Evolutionary conservation across 129 eudicot species (phyloP).

Genomic region (Flaveria brownii): DNA sequence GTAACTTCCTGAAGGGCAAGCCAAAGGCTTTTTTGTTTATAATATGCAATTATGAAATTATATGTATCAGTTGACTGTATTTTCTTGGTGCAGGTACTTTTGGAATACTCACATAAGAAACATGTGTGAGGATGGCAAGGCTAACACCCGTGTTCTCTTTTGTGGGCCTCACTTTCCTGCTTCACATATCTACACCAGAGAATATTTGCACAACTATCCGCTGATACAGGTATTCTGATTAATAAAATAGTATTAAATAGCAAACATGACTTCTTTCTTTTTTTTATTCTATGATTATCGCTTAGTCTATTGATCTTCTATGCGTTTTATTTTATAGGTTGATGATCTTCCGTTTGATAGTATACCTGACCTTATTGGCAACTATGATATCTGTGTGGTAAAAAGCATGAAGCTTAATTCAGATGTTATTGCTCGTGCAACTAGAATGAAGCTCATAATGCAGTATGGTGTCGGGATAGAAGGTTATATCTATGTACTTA

Average conservation of each 20-base stretch:
- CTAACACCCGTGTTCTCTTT: conserved; percentile 61
- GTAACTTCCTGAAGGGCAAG: not conserved
- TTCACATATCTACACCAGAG: conserved; percentile 72
- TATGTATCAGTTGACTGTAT: not conserved
- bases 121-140: conserved; percentile 42
- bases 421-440: conserved; percentile 69
- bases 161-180: conserved; percentile 81
- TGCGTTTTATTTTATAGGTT: conserved; percentile 49
- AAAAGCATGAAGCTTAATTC: conserved; percentile 62
- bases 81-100: conserved; percentile 39
- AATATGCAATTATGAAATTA: too few species aligned
- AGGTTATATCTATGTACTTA: conserved; percentile 40
- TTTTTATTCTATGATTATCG: not conserved
- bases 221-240: conserved; percentile 52
- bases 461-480: conserved; percentile 96
- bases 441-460: conserved; percentile 81
- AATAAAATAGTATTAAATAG: not conserved
- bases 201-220: conserved; percentile 55
- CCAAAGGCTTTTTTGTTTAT: too few species aligned
- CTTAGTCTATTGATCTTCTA: not conserved
- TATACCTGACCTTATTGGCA: conserved; percentile 61
- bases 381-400: conserved; percentile 77
- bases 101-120: conserved; percentile 35
- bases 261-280: not conserved
- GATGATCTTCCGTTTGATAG: conserved; percentile 70